Conservation (phyloP, 768 basidiomycete species). For the Pleurotus tuoliensis region DNA sequence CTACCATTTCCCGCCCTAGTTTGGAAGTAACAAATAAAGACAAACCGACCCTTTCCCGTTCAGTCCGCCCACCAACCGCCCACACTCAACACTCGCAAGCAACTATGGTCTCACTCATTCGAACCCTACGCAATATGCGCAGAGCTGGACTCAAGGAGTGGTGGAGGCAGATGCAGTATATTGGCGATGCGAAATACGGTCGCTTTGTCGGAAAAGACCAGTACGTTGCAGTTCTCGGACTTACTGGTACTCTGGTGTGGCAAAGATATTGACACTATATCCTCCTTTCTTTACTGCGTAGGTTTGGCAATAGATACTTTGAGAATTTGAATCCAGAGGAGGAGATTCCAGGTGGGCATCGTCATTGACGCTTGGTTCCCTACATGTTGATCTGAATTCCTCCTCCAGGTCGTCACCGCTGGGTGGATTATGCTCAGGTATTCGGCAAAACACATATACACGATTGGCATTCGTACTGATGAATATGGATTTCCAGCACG, state of each 20-base stretch:
- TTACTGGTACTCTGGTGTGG: background rate
- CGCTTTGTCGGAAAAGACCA: constrained; percentile 72
- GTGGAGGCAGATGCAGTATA: constrained; percentile 91
- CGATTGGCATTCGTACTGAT: too few species aligned
- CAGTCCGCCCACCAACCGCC: background rate
- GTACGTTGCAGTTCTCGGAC: constrained; percentile 44
- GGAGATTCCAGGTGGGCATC: constrained; percentile 78
- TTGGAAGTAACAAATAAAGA: constrained; percentile 20
- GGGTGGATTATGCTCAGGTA: constrained; percentile 93
- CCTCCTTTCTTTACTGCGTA: constrained; percentile 23
- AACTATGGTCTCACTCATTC: constrained; percentile 65
- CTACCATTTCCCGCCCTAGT: too few species aligned
- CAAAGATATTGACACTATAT: background rate
- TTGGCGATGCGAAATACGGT: constrained; percentile 91
- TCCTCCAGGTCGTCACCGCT: constrained; percentile 82
- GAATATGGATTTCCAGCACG: constrained; percentile 44
- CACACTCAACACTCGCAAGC: background rate
- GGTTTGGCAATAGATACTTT: constrained; percentile 92
- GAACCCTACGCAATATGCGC: constrained; percentile 74
- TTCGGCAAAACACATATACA: constrained; percentile 11
- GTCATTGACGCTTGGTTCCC: background rate
- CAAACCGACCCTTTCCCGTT: constrained; percentile 21
- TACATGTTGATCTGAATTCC: constrained; percentile 4
- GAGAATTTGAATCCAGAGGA: constrained; percentile 87
- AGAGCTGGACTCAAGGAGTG: constrained; percentile 79